phyloP scores from a whole-genome alignment of 192 early-diverging fungal genomes.

The Gamsiella multidivaricata region DNA sequence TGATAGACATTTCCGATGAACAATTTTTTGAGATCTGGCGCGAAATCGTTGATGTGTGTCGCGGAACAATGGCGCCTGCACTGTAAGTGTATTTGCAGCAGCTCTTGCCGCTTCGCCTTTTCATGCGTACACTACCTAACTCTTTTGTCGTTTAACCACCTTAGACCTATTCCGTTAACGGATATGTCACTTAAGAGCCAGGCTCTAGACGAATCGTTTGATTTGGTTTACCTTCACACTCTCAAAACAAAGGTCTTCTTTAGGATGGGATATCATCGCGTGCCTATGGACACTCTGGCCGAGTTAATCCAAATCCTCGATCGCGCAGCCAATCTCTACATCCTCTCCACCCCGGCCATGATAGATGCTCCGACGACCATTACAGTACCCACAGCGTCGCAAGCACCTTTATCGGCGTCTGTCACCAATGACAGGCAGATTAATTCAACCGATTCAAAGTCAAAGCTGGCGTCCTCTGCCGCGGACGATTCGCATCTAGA shows the following conservation, averaged over 20 bases:
- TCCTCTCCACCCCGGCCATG: constrained; percentile 58
- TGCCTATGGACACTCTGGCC: constrained; percentile 64
- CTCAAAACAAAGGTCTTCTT: constrained; percentile 74
- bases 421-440: neutral
- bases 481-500: constrained; percentile 13
- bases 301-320: constrained; percentile 69
- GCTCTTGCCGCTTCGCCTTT: neutral
- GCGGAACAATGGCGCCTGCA: constrained; percentile 46
- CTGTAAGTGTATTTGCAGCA: constrained; percentile 16
- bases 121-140: neutral
- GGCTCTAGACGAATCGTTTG: constrained; percentile 77
- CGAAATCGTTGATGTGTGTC: constrained; percentile 40
- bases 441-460: too few species aligned
- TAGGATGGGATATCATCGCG: constrained; percentile 74
- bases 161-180: constrained; percentile 33
- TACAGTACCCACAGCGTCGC: neutral
- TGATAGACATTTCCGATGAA: constrained; percentile 33
- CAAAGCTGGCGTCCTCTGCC: neutral
- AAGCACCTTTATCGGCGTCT: neutral
- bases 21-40: constrained; percentile 46
- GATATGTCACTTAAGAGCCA: constrained; percentile 70
- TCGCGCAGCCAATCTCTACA: constrained; percentile 56
- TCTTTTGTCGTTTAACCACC: too few species aligned
- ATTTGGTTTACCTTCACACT: constrained; percentile 72
- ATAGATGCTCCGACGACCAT: neutral